These are phyloP conservation scores for Blastocladiella emersonii DNA, from an alignment of 371 early-diverging fungal species.

Conservation along the genomic window DNA sequence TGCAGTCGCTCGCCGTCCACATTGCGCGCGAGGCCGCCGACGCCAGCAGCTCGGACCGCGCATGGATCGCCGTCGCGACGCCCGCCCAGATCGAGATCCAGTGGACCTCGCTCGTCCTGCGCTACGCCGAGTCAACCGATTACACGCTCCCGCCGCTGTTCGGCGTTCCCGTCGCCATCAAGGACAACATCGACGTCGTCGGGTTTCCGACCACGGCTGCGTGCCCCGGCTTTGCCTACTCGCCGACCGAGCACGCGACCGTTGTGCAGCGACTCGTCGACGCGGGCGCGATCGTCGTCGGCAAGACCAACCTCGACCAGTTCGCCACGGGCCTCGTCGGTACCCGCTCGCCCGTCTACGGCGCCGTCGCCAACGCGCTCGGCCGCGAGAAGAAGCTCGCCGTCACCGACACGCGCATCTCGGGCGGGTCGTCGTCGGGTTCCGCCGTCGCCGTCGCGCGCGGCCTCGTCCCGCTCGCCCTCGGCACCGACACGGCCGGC, in stretches of 20 bases:
- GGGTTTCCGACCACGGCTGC: background rate
- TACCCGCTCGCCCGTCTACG: background rate
- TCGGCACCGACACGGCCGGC: background rate
- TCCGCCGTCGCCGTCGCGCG: background rate
- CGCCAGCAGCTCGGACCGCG: background rate
- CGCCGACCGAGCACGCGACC: background rate
- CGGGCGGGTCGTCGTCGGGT: background rate
- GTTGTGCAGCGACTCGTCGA: background rate
- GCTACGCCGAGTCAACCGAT: background rate
- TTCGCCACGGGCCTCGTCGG: background rate
- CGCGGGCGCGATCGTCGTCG: background rate
- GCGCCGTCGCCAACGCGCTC: background rate
- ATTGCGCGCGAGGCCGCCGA: background rate
- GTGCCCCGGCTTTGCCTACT: background rate
- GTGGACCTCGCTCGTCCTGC: background rate
- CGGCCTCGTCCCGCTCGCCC: background rate
- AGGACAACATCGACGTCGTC: constrained; percentile 2
- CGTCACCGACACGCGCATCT: background rate
- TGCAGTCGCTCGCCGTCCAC: background rate
- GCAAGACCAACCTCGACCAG: constrained; percentile 1
- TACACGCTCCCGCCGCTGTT: background rate
- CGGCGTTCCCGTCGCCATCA: constrained; percentile 1
- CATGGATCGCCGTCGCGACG: background rate
- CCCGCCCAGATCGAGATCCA: background rate
- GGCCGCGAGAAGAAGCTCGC: no score